Base-by-base conservation (phyloP, 2,329 filamentous ascomycete species). In the Aplosporella prunicola region DNA sequence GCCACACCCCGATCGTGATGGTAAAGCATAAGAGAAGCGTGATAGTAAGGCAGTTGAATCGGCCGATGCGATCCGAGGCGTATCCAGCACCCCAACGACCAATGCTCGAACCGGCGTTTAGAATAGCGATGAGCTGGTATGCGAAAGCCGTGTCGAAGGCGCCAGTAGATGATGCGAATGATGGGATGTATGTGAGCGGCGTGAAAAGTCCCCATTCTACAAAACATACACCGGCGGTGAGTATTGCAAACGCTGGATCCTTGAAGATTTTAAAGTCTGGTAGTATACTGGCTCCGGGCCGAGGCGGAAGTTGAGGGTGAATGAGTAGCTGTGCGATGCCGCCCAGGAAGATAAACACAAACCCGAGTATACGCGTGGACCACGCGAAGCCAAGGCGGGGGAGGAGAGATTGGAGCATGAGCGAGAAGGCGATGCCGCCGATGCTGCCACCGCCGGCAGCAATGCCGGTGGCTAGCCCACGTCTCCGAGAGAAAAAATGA, bases 1-100 rank as follows among this genome's bases (percentile, higher is more conserved):
- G 69, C 88, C 87, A 94, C 2, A 94, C 67, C 16, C 71, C 81
- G 15, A 88, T 65, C 25, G 78, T 80, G 4, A 76, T 76, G 3
- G 82, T 60, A 33, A 86, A 59, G 53, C 76, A 80, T n/a, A 78
- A 52, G 3, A 73, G 57, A 7, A 83, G 69, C 0, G 81, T 78
- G 13, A 77, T 61, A 43, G 93, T 76, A 63, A 88, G 84, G 20
- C 78, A 76, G 53, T 95, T 95, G 65, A 84, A 93, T 1, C 85
- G 74, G 0, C 89, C 89, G n/a, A 89, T 64, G 31, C 72, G 71
- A 56, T 95, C 89, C 2, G 85, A 80, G 45, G 83, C 73, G 55
- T 80, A 82, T 0, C 88, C 88, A 0, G 86, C 84, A 1, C 88
- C 64, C 53, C 77, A 79, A 26, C 89, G 77, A 3, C 89, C 89